A percentile compares a stretch with the other conserved stretches of the same genome.
phyloP scores from a whole-genome alignment of 2,329 filamentous ascomycete genomes.

The Claviceps pusilla region DNA sequence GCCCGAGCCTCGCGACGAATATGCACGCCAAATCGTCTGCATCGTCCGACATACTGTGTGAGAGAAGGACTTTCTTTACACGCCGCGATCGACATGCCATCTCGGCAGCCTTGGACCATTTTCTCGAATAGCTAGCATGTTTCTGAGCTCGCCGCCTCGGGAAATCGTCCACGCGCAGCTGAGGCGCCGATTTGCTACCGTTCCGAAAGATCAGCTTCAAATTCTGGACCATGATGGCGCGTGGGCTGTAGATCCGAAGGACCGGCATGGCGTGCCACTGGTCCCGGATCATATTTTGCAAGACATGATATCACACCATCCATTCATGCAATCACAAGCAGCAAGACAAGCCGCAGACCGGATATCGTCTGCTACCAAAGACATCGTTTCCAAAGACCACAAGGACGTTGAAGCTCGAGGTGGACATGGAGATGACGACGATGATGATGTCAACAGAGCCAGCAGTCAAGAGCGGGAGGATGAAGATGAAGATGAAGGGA shows the following conservation, averaged over 20 bases:
- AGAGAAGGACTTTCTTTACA: neutral
- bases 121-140: slow-evolving; percentile 10
- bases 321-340: neutral
- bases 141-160: slow-evolving; percentile 10
- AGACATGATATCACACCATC: slow-evolving; percentile 14
- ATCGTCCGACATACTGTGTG: neutral
- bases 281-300: slow-evolving; percentile 23
- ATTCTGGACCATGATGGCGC: slow-evolving; percentile 21
- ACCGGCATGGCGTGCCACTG: slow-evolving; percentile 14
- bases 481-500: neutral
- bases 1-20: neutral
- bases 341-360: neutral
- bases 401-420: neutral
- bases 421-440: neutral
- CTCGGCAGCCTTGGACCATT: neutral
- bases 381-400: neutral
- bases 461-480: neutral
- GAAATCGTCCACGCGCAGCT: slow-evolving; percentile 13
- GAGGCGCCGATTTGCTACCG: slow-evolving; percentile 14
- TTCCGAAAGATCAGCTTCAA: slow-evolving; percentile 24
- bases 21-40: neutral
- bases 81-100: neutral
- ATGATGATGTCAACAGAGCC: neutral
- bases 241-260: slow-evolving; percentile 20
- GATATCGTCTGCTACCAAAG: neutral